These are phyloP conservation scores for Aspergillus pseudoviridinutans DNA, from an alignment of 2,329 filamentous ascomycete genomes.

Conservation along the genomic window DNA sequence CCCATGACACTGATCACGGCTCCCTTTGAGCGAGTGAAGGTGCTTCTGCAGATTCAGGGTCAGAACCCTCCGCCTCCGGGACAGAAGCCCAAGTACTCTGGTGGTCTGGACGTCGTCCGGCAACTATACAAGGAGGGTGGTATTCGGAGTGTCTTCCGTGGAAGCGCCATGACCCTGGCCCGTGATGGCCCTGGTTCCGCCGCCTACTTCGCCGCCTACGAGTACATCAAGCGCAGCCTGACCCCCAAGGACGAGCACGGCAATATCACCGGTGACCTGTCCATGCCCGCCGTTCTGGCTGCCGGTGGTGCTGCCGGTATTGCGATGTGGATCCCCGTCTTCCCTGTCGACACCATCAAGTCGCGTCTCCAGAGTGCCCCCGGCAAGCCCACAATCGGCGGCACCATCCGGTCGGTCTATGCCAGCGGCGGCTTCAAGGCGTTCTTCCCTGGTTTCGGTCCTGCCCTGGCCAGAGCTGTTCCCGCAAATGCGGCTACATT, in stretches of 20 bases:
- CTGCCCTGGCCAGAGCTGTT: slow-evolving; percentile 85
- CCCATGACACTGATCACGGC: slow-evolving; percentile 99
- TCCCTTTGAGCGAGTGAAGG: slow-evolving; percentile 97
- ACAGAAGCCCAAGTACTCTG: slow-evolving; percentile 87
- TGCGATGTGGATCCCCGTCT: slow-evolving; percentile 99
- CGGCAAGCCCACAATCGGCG: slow-evolving; percentile 73
- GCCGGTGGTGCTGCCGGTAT: slow-evolving; percentile 89
- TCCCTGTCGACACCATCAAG: slow-evolving; percentile 97
- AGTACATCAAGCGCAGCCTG: slow-evolving; percentile 83
- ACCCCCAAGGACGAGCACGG: slow-evolving; percentile 78
- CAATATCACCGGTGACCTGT: slow-evolving; percentile 70
- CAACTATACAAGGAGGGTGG: slow-evolving; percentile 92
- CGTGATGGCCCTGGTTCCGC: slow-evolving; percentile 90
- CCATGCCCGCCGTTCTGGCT: slow-evolving; percentile 73
- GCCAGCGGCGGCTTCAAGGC: slow-evolving; percentile 76
- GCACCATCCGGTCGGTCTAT: slow-evolving; percentile 80
- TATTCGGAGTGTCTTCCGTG: slow-evolving; percentile 86
- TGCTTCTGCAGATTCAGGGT: slow-evolving; percentile 95
- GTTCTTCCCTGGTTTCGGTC: slow-evolving; percentile 96
- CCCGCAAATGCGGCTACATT: slow-evolving; percentile 97
- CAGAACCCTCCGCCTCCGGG: slow-evolving; percentile 80
- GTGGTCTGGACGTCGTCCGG: slow-evolving; percentile 83
- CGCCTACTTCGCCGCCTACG: slow-evolving; percentile 96
- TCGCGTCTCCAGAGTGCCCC: slow-evolving; percentile 87
- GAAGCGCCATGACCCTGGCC: slow-evolving; percentile 83